Evolutionary conservation across 345 rosid genomes (phyloP).

Genomic region (Gossypium thurberi): DNA sequence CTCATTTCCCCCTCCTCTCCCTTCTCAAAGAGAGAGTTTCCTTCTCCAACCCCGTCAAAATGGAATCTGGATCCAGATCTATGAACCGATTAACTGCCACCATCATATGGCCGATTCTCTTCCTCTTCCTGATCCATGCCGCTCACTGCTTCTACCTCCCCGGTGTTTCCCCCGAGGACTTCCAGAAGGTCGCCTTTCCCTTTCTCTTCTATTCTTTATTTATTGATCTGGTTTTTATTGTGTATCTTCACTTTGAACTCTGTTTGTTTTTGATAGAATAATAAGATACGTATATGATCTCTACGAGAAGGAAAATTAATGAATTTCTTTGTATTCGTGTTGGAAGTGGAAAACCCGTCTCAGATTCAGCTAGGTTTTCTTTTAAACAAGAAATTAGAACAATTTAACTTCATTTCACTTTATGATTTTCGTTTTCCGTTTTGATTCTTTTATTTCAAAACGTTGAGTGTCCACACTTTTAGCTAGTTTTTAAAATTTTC

Average conservation of each 20-base stretch:
- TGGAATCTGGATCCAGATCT: constrained; percentile 37
- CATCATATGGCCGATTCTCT: constrained; percentile 17
- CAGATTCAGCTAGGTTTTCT: neutral
- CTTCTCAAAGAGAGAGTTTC: constrained; percentile 9
- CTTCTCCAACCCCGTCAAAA: constrained; percentile 15
- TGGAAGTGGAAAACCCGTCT: neutral
- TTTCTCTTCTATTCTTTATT: neutral
- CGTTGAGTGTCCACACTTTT: neutral
- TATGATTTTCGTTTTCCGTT: neutral
- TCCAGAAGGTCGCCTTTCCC: constrained; percentile 48
- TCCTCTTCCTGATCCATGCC: constrained; percentile 44
- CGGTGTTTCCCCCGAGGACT: constrained; percentile 95
- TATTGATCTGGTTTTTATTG: neutral
- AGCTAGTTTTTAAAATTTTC: neutral
- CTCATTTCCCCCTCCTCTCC: neutral
- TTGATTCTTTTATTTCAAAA: neutral
- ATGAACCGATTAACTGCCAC: neutral
- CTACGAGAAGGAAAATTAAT: neutral
- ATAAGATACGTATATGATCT: neutral
- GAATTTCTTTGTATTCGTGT: neutral
- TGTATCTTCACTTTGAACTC: neutral
- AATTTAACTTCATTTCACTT: neutral
- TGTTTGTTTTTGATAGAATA: neutral
- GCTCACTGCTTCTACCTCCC: constrained; percentile 87
- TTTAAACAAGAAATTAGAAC: neutral